phyloP scores from a whole-genome alignment of 2,329 filamentous ascomycete species.

The Eurotiales sp. region DNA sequence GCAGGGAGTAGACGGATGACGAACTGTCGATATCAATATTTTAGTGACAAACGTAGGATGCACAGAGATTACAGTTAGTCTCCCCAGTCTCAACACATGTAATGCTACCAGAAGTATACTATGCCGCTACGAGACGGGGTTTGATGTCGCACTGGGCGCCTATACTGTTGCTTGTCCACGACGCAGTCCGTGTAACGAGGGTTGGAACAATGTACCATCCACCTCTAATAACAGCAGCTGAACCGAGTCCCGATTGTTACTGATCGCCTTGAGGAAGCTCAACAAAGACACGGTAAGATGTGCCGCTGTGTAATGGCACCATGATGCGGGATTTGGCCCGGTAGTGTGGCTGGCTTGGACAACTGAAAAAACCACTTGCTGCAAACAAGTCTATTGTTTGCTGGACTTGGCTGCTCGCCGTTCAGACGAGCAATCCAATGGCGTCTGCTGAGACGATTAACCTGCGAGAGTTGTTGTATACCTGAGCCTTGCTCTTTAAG shows the following conservation, averaged over 20 bases:
- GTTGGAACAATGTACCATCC: not conserved
- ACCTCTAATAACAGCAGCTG: not conserved
- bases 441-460: too few species aligned
- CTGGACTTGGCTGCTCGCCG: not conserved
- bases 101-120: not conserved
- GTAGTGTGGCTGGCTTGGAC: not conserved
- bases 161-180: not conserved
- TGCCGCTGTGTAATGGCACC: not conserved
- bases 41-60: not conserved
- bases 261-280: not conserved
- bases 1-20: not conserved
- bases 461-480: too few species aligned
- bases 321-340: not conserved
- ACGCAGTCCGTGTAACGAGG: constrained; percentile 1
- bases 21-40: not conserved
- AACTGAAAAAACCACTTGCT: not conserved
- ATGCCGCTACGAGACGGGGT: not conserved
- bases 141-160: constrained; percentile 8
- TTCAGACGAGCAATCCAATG: not conserved
- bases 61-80: not conserved
- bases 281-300: not conserved
- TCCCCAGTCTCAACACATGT: not conserved
- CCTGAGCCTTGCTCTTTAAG: not conserved
- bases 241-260: not conserved
- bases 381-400: not conserved